Evolutionary conservation across 2,329 filamentous ascomycete species (phyloP).

Genomic region (Penicillium sp.): DNA sequence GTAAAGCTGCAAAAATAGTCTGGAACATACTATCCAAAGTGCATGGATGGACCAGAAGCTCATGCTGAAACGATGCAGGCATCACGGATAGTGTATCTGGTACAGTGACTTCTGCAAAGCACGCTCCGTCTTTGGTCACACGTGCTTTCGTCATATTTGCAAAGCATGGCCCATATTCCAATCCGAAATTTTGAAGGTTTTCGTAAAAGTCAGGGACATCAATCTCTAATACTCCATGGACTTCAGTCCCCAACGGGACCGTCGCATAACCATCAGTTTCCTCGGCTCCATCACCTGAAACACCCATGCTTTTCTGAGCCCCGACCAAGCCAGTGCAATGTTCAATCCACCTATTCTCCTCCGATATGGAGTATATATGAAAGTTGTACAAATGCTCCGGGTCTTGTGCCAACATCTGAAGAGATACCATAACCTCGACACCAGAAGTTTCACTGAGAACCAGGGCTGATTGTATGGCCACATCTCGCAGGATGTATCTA

Average conservation of each 20-base stretch:
- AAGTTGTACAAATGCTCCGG: constrained; percentile 15
- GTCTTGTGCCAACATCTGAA: neutral
- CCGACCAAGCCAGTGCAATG: constrained; percentile 21
- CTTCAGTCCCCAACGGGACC: neutral
- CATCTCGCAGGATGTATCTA: constrained; percentile 17
- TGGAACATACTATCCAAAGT: constrained; percentile 35
- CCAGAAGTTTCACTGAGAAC: constrained; percentile 19
- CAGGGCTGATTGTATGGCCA: constrained; percentile 24
- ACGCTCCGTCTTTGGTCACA: constrained; percentile 4
- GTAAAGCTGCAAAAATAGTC: constrained; percentile 21
- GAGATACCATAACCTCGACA: constrained; percentile 16
- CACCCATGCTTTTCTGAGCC: neutral
- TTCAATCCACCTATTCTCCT: constrained; percentile 24
- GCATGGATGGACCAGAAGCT: constrained; percentile 31
- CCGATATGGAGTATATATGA: constrained; percentile 21
- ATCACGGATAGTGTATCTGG: constrained; percentile 28
- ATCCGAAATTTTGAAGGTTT: constrained; percentile 20
- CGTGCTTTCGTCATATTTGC: constrained; percentile 19
- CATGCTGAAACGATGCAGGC: constrained; percentile 28
- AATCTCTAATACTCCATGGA: constrained; percentile 13
- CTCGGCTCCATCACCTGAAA: neutral
- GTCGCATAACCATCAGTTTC: neutral
- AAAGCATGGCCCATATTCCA: constrained; percentile 32
- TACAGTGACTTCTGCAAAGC: constrained; percentile 21
- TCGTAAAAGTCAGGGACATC: constrained; percentile 26